Evolutionary conservation across 1,139 yeast genomes (phyloP).

Genomic region (Sugiyamaella neomexicana): DNA sequence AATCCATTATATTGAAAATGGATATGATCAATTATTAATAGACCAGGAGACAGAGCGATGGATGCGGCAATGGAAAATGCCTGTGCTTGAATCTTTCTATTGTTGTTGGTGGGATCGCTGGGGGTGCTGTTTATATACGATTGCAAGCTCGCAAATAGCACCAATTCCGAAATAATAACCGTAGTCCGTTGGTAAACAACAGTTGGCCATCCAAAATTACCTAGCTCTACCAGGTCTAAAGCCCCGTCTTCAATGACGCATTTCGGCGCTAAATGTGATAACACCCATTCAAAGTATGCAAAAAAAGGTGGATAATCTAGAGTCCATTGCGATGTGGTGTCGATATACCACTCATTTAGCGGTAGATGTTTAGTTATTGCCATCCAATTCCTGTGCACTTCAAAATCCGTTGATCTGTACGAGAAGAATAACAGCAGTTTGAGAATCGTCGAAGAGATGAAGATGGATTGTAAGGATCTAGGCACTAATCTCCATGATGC

Average conservation of each 20-base stretch:
- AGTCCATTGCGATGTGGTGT: conserved; percentile 89
- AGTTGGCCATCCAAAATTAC: conserved; percentile 74
- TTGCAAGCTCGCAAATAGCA: conserved; percentile 69
- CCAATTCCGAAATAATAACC: conserved; percentile 74
- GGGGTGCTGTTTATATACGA: conserved; percentile 60
- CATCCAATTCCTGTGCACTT: conserved; percentile 95
- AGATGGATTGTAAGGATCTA: conserved; percentile 58
- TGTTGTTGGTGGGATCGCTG: conserved; percentile 11
- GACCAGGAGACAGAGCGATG: conserved; percentile 83
- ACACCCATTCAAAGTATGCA: conserved; percentile 86
- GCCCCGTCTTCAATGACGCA: conserved; percentile 71
- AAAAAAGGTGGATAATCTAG: conserved; percentile 97
- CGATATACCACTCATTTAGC: conserved; percentile 75
- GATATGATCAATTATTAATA: conserved; percentile 83
- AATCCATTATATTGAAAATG: conserved; percentile 95
- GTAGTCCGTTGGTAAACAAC: conserved; percentile 77
- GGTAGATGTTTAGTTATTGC: conserved; percentile 87
- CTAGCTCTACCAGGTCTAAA: conserved; percentile 64
- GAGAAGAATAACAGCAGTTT: conserved; percentile 52
- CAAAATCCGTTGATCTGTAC: conserved; percentile 86
- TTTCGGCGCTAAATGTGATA: conserved; percentile 70
- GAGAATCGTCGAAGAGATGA: conserved; percentile 59
- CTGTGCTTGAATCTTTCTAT: conserved; percentile 38
- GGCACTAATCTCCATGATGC: not conserved
- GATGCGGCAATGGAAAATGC: conserved; percentile 81